Conservation (phyloP, 352 stramenopile species). For the Globisporangium okanoganense region DNA sequence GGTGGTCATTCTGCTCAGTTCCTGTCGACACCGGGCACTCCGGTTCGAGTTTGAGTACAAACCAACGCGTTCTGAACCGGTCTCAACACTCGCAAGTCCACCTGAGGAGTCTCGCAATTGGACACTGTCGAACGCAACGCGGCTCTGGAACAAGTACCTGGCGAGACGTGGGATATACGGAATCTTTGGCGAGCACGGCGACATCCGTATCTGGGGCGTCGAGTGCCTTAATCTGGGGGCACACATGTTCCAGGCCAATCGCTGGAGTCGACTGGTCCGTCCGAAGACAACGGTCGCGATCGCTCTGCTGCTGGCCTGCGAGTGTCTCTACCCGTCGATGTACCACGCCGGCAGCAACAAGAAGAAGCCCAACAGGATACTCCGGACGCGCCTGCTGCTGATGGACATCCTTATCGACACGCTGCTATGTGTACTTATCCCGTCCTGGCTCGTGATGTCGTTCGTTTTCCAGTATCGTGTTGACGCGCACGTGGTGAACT, state of each 20-base stretch:
- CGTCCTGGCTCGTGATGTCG: neutral
- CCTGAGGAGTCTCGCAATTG: neutral
- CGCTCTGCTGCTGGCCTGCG: neutral
- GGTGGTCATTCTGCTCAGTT: neutral
- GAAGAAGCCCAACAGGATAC: neutral
- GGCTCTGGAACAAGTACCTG: conserved; percentile 3
- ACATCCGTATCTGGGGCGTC: conserved; percentile 7
- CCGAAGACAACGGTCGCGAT: neutral
- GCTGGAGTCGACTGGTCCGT: conserved; percentile 1
- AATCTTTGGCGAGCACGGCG: conserved; percentile 9
- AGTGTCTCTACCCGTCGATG: conserved; percentile 6
- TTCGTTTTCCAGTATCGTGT: neutral
- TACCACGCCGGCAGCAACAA: conserved; percentile 4
- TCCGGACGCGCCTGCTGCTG: neutral
- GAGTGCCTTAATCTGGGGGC: conserved; percentile 11
- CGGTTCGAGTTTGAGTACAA: conserved; percentile 4
- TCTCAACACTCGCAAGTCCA: neutral
- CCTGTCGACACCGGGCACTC: neutral
- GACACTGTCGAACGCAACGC: neutral
- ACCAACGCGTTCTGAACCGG: too few relatives aligned
- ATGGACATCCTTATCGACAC: conserved; percentile 7
- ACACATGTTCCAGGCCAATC: conserved; percentile 6
- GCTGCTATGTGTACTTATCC: conserved; percentile 7
- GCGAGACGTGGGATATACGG: neutral
- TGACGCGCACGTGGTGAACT: neutral